Evolutionary conservation across 768 basidiomycete species (phyloP).

Genomic region (Rhizopogon vesiculosus): DNA sequence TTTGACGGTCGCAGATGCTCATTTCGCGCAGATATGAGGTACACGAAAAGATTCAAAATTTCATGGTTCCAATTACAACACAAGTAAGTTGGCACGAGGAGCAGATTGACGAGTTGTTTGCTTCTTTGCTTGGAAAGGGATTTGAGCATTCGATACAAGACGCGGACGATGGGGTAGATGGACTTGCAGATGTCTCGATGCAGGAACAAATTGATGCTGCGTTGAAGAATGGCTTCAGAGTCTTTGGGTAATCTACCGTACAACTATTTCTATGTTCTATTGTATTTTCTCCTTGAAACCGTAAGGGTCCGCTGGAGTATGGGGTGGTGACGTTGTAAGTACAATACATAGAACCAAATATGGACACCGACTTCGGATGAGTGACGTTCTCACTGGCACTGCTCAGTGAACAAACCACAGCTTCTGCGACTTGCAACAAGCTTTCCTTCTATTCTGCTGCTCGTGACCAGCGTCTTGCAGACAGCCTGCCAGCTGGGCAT

Average conservation of each 20-base stretch:
- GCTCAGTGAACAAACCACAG: not conserved
- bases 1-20: not conserved
- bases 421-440: not conserved
- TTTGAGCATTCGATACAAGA: constrained; percentile 37
- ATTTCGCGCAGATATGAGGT: constrained; percentile 68
- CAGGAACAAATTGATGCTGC: constrained; percentile 30
- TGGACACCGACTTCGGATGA: constrained; percentile 5
- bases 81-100: constrained; percentile 87
- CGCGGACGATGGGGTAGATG: constrained; percentile 18
- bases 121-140: constrained; percentile 77
- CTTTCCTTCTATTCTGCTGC: not conserved
- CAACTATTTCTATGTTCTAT: not conserved
- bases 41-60: constrained; percentile 95
- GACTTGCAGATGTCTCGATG: constrained; percentile 14
- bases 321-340: not conserved
- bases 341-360: constrained; percentile 21
- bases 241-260: constrained; percentile 46
- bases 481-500: no score
- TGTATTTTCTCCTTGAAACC: not conserved
- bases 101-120: constrained; percentile 93
- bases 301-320: not conserved
- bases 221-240: constrained; percentile 44
- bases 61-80: constrained; percentile 83
- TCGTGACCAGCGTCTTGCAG: not conserved
- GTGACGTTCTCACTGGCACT: not conserved